Conservation (phyloP, 192 early-diverging fungal species). For the Backusella morwellensis region DNA sequence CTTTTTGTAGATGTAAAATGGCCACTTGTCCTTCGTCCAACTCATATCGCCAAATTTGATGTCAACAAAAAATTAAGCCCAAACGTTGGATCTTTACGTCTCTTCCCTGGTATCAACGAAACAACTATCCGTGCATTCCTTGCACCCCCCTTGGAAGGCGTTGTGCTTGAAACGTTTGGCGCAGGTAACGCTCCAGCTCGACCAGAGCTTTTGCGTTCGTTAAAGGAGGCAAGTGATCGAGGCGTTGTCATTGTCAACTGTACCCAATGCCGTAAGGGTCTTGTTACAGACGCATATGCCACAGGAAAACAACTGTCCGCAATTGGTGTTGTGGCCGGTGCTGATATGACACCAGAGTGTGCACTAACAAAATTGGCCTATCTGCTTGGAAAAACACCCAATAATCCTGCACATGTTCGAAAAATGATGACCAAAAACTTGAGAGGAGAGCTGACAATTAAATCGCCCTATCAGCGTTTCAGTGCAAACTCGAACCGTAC, state of each 20-base stretch:
- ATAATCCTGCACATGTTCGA: constrained; percentile 55
- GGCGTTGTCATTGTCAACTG: constrained; percentile 98
- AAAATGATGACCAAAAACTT: constrained; percentile 80
- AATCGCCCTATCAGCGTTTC: constrained; percentile 62
- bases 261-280: constrained; percentile 83
- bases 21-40: constrained; percentile 83
- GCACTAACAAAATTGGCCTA: constrained; percentile 96
- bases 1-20: constrained; percentile 77
- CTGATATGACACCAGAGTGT: constrained; percentile 95
- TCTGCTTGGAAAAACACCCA: constrained; percentile 66
- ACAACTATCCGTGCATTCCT: constrained; percentile 86
- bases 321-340: constrained; percentile 83
- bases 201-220: constrained; percentile 76
- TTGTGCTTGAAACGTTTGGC: constrained; percentile 96
- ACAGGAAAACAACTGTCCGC: constrained; percentile 83
- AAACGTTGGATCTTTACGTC: constrained; percentile 82
- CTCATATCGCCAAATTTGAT: constrained; percentile 77
- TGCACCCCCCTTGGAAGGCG: constrained; percentile 80
- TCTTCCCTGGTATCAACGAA: constrained; percentile 94
- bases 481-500: constrained; percentile 58
- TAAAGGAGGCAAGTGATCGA: constrained; percentile 84
- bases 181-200: constrained; percentile 95
- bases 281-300: constrained; percentile 89
- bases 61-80: constrained; percentile 84
- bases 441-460: constrained; percentile 88